Evolutionary conservation across 768 basidiomycete genomes (phyloP).

Genomic region (Pisolithus tinctorius): DNA sequence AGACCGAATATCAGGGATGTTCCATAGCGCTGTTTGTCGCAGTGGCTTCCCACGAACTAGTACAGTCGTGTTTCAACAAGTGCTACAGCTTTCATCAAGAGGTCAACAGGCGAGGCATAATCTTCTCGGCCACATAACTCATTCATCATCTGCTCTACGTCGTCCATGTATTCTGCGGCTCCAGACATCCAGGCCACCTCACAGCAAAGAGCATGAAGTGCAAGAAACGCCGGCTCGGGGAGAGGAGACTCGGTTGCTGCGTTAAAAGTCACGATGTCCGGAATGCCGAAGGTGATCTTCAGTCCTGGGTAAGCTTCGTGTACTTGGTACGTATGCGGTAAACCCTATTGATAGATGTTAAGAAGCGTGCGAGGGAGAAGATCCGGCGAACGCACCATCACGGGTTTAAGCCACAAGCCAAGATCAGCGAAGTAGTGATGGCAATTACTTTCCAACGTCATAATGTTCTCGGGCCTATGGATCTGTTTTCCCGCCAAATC

Average conservation of each 20-base stretch:
- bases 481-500: conserved; percentile 22
- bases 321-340: not conserved
- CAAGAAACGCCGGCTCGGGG: not conserved
- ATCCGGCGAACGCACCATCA: not conserved
- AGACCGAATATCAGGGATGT: no score
- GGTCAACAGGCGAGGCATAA: not conserved
- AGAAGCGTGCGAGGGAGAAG: not conserved
- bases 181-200: conserved; percentile 3
- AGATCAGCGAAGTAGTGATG: not conserved
- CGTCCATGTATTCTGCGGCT: conserved; percentile 3
- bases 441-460: conserved; percentile 3
- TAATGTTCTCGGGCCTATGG: conserved; percentile 15
- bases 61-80: no score
- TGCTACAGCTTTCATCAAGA: no score
- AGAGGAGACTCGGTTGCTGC: not conserved
- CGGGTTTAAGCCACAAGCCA: not conserved
- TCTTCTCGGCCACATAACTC: not conserved
- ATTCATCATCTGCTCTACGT: not conserved
- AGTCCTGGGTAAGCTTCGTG: not conserved
- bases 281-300: not conserved
- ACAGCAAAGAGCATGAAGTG: conserved; percentile 8
- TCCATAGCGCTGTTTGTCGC: no score
- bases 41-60: no score
- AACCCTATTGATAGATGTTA: not conserved
- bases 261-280: not conserved